Evolutionary conservation across 257 asterid species (phyloP).

Genomic region (Mentha longifolia): DNA sequence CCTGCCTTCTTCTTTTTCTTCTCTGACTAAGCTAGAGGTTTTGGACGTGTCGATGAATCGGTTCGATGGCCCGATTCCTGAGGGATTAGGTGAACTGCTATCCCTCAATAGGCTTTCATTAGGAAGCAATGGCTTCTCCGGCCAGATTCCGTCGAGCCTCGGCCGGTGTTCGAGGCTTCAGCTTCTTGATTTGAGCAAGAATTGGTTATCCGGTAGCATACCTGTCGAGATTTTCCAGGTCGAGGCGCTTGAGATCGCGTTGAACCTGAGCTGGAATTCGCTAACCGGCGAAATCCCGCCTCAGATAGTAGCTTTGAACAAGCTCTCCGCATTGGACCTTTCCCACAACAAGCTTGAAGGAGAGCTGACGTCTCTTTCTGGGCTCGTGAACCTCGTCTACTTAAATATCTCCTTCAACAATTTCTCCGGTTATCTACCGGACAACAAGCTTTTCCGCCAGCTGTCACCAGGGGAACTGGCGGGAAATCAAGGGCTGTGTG

Average conservation of each 20-base stretch:
- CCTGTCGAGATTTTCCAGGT: constrained; percentile 61
- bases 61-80: constrained; percentile 59
- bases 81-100: constrained; percentile 53
- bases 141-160: constrained; percentile 59
- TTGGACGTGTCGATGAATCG: constrained; percentile 65
- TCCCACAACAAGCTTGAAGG: constrained; percentile 78
- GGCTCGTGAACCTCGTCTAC: constrained; percentile 72
- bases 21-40: constrained; percentile 55
- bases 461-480: constrained; percentile 55
- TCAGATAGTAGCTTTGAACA: constrained; percentile 58
- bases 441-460: constrained; percentile 77
- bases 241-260: constrained; percentile 68
- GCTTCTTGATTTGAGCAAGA: constrained; percentile 72
- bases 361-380: constrained; percentile 60
- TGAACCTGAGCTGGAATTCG: constrained; percentile 74
- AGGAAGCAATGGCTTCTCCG: constrained; percentile 58
- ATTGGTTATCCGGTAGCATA: constrained; percentile 54
- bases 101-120: constrained; percentile 62
- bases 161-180: constrained; percentile 68
- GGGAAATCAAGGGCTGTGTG: constrained; percentile 67
- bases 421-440: constrained; percentile 78
- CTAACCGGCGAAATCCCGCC: constrained; percentile 70
- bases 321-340: constrained; percentile 65
- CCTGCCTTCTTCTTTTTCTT: constrained; percentile 59
- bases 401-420: constrained; percentile 72